Evolutionary conservation across 2,329 filamentous ascomycete species (phyloP).

Genomic region (Plenodomus lindquistii): DNA sequence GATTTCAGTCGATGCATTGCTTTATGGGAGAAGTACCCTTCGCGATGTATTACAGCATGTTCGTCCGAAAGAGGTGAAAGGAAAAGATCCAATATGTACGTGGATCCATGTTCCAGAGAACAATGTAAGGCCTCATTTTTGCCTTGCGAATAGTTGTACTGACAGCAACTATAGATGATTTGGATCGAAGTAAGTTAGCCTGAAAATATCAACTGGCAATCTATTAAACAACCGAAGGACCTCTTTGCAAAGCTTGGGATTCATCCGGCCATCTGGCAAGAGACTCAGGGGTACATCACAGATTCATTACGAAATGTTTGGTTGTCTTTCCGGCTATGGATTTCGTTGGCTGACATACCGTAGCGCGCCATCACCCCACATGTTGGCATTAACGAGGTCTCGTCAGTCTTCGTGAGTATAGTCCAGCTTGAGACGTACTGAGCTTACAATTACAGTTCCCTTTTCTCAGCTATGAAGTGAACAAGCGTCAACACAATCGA

Average conservation of each 20-base stretch:
- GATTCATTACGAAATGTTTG: slow-evolving; percentile 1
- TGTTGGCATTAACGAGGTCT: not conserved
- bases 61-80: slow-evolving; percentile 3
- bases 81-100: slow-evolving; percentile 1
- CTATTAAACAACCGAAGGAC: slow-evolving; percentile 3
- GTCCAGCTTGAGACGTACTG: not conserved
- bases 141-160: not conserved
- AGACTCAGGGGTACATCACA: slow-evolving; percentile 1
- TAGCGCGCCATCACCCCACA: not conserved
- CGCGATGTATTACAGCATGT: slow-evolving; percentile 4
- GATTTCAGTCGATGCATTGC: slow-evolving; percentile 5
- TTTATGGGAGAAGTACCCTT: slow-evolving; percentile 5
- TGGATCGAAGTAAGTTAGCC: not conserved
- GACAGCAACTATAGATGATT: not conserved
- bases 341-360: not conserved
- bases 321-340: not conserved
- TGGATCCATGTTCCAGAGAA: slow-evolving; percentile 14
- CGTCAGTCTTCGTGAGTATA: not conserved
- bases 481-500: not conserved
- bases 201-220: not conserved
- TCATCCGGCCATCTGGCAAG: slow-evolving; percentile 5
- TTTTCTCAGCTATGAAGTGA: not conserved
- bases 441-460: not conserved
- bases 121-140: slow-evolving; percentile 3
- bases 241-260: slow-evolving; percentile 8